Base-by-base conservation (phyloP, 495 filamentous ascomycete genomes). In the Aspergillus avenaceus region DNA sequence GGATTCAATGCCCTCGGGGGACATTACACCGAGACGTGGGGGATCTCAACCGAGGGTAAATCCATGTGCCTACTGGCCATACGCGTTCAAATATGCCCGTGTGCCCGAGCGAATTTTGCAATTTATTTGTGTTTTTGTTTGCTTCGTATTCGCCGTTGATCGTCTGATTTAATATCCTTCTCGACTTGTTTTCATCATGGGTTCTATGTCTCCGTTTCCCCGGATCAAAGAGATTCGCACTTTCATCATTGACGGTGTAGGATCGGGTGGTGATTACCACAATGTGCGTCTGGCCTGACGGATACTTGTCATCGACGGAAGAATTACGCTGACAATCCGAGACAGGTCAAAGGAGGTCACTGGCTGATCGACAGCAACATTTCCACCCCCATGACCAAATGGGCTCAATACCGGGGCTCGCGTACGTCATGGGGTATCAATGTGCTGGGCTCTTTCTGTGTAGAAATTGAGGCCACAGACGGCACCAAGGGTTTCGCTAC, bases 371-470 rank as follows among this genome's bases (percentile, higher is more conserved):
- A 96, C 66, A 84, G 85, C 49, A 84, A 88, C 50, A 96, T 96
- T 62, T 87, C 91, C 0, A 96, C 88, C 12, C 91, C 91, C 0
- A 95, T 92, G 81, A 91, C 90, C 31, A 73, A 80, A 59, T 96
- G 89, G 80, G 86, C 90, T 50, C 73, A 92, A 56, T 96, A 95
- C 68, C 82, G 90, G 41, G 78, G 84, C 36, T 95, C 90, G 27
- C 75, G 91, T 46, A 95, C 90, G 31, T 91, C 85, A 58, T 96
- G 90, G 90, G 91, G 91, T 22, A 96, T 96, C 76, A 96, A 96
- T 56, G 91, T 96, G 8, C 67, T 96, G 50, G 91, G 91, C 16
- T 95, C 90, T 2, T 95, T 96, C 74, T 91, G 87, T 53, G 81
- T 96, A n/a, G 90, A 96, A 64, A 83, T 96, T 37, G 89, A 92